A percentile compares a stretch with the other conserved stretches of the same genome.
Conservation (phyloP, 176 grass and related monocot species). For the Triticum monococcum region DNA sequence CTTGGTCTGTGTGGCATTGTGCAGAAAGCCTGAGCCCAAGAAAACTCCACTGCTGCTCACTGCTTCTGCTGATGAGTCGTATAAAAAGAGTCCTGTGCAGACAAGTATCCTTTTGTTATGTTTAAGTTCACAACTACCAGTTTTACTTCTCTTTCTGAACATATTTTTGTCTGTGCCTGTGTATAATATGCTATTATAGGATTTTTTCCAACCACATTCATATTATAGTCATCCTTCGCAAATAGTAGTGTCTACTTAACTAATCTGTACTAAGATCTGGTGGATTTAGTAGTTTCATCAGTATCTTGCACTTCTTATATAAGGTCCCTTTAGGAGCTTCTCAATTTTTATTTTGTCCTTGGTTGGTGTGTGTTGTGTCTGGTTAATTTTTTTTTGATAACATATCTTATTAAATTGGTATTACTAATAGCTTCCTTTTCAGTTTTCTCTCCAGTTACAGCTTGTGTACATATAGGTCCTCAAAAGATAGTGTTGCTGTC, state of each 20-base stretch:
- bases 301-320: background rate
- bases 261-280: background rate
- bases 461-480: background rate
- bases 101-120: conserved; percentile 51
- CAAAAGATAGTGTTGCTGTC: background rate
- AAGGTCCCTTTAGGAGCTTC: background rate
- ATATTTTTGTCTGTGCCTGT: background rate
- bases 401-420: background rate
- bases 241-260: background rate
- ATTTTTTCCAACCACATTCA: background rate
- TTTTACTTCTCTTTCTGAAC: background rate
- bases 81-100: conserved; percentile 52
- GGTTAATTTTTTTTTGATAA: too few species aligned
- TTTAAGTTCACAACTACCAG: conserved; percentile 1
- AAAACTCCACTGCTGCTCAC: conserved; percentile 70
- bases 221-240: background rate
- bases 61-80: conserved; percentile 51
- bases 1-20: conserved; percentile 2
- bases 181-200: conserved; percentile 11
- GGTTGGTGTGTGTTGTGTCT: background rate
- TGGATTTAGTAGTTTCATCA: conserved; percentile 2
- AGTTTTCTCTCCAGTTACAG: background rate
- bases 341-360: background rate
- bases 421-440: background rate
- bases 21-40: conserved; percentile 61